Evolutionary conservation across 1,284 basidiomycete species (phyloP), one percentile per base, ranked within the genome.

Genomic region (Microbotryum intermedium): DNA sequence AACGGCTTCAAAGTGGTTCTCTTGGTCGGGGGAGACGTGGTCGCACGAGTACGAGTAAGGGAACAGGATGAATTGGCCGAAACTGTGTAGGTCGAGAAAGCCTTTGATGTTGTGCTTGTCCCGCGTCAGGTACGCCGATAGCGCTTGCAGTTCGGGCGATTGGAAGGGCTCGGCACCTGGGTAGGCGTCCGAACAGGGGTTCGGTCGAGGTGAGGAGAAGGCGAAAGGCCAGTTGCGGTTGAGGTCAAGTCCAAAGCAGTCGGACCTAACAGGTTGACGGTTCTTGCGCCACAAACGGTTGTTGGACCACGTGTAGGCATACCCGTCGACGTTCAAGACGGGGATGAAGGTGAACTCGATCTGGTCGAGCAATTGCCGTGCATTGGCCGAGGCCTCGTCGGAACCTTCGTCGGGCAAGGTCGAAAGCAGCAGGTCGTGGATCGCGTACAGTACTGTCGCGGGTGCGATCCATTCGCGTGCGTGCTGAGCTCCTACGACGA

Each of bases 201-300:
- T 66, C 9, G 64, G 60, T 9, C 62, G 42, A 46, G 21, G 52
- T 47, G 65, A 65, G 29, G 68, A 62, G 30, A 49, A 34, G 57
- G 46, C 10, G 70, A 64, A 26, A 69, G 78, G 82, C 83, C 83
- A 88, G 69, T 88, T 87, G 49, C 83, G 78, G 73, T 90, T 90
- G 79, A 90, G 82, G 73, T 93, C 90, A 49, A 92, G 76, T 0
- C 89, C 89, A 52, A 81, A 69, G 69, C 84, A 88, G 57, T 75
- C 67, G 25, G 66, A 59, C 20, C 74, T 72, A 21, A 77, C 68
- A 10, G 73, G 69, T 70, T 87, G 85, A 3, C 88, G 79, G 69
- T 88, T 91, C 78, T 92, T 91, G 72, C 86, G 82, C 88, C 88
- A 92, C 67, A 87, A 81, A 1, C 89, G 80, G 61, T 87, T 83